Evolutionary conservation across 2,329 filamentous ascomycete genomes (phyloP).

Genomic region (Cadophora malorum): DNA sequence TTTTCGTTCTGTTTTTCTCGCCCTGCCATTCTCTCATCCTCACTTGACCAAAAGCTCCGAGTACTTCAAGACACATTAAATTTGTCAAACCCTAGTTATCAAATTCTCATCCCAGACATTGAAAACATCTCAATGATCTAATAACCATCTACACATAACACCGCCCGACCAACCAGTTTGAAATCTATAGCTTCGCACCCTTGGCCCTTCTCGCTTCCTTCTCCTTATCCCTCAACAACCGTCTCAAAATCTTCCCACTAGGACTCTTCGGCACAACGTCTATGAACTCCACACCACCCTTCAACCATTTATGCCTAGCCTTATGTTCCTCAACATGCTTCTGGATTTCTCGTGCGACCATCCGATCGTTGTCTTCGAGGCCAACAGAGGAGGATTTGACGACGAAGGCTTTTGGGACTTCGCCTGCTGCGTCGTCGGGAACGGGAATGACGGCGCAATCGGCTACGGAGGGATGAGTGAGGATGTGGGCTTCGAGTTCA

Average conservation of each 20-base stretch:
- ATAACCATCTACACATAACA: conserved; percentile 5
- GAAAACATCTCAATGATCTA: conserved; percentile 5
- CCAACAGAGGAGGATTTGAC: conserved; percentile 56
- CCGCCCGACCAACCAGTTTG: not conserved
- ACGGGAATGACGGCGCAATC: conserved; percentile 82
- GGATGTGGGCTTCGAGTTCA: conserved; percentile 80
- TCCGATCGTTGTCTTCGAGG: conserved; percentile 63
- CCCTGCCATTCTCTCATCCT: not conserved
- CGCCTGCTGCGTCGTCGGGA: conserved; percentile 65
- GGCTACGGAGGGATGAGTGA: conserved; percentile 75
- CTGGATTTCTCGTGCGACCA: conserved; percentile 54
- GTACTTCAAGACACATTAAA: too few relatives aligned
- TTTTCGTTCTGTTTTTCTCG: too few relatives aligned
- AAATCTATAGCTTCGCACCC: conserved; percentile 68
- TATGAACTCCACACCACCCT: conserved; percentile 67
- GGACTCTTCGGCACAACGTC: conserved; percentile 75
- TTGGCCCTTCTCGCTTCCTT: conserved; percentile 68
- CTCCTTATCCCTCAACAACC: conserved; percentile 76
- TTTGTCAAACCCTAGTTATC: not conserved
- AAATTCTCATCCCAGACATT: not conserved
- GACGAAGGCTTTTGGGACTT: conserved; percentile 72
- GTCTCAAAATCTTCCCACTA: conserved; percentile 75
- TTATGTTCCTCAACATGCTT: conserved; percentile 70
- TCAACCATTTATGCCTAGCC: conserved; percentile 72
- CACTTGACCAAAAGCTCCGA: not conserved